These are phyloP conservation scores for Trypanosoma congolense DNA, from an alignment of 208 protist species.

Conservation along the genomic window DNA sequence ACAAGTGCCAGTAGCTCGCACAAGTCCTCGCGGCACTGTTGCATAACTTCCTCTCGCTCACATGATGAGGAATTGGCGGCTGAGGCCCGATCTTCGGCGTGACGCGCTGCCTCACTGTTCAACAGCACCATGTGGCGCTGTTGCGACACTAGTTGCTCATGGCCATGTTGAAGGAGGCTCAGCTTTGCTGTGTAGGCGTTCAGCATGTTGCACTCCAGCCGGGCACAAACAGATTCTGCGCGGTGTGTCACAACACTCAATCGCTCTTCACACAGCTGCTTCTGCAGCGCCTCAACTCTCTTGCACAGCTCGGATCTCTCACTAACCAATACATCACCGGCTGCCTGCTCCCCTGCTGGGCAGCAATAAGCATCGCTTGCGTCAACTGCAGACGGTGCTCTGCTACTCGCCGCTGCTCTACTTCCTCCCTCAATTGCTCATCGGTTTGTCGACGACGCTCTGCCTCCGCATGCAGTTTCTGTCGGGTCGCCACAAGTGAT, in stretches of 20 bases:
- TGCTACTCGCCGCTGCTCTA: neutral
- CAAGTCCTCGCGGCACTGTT: conserved; percentile 18
- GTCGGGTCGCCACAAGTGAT: neutral
- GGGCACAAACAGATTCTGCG: conserved; percentile 8
- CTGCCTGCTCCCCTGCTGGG: neutral
- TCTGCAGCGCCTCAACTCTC: conserved; percentile 17
- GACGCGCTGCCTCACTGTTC: conserved; percentile 7
- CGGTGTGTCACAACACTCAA: conserved; percentile 1
- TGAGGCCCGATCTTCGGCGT: conserved; percentile 5
- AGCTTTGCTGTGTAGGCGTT: conserved; percentile 13
- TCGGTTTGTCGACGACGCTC: conserved; percentile 1
- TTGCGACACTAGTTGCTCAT: conserved; percentile 3
- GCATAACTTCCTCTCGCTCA: conserved; percentile 5
- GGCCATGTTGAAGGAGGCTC: conserved; percentile 10
- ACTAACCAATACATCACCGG: neutral
- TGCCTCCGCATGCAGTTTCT: conserved; percentile 14
- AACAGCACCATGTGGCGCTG: conserved; percentile 15
- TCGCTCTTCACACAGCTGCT: neutral
- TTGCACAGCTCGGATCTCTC: conserved; percentile 11
- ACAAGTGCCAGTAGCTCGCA: conserved; percentile 12
- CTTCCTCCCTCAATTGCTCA: neutral
- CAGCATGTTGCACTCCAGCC: conserved; percentile 9
- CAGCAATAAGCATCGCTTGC: neutral
- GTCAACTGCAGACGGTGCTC: conserved; percentile 6
- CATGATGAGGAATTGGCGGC: conserved; percentile 2